phyloP scores from a whole-genome alignment of 768 basidiomycete species.

The Boletus sensibilis region DNA sequence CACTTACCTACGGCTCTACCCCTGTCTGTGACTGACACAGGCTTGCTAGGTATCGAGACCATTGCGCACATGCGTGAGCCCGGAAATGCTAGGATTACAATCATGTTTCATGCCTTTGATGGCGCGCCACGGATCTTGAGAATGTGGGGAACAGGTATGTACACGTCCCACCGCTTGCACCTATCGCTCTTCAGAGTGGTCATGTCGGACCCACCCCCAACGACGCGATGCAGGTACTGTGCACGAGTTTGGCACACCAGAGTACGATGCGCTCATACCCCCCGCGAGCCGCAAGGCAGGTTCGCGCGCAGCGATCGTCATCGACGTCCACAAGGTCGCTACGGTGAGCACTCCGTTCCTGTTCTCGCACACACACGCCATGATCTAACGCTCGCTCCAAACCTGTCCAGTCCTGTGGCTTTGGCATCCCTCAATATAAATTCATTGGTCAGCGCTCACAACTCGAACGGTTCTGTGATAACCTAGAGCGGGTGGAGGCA shows the following conservation, averaged over 20 bases:
- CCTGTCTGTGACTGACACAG: background rate
- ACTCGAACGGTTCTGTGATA: slow-evolving; percentile 45
- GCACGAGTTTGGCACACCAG: slow-evolving; percentile 61
- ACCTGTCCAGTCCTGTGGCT: slow-evolving; percentile 63
- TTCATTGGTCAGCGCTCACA: slow-evolving; percentile 56
- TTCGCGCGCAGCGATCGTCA: slow-evolving; percentile 57
- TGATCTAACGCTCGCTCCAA: background rate
- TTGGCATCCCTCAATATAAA: slow-evolving; percentile 57
- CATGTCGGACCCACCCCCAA: background rate
- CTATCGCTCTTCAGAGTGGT: background rate
- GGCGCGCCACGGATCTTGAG: slow-evolving; percentile 59
- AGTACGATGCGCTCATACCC: slow-evolving; percentile 54
- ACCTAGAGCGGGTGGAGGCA: slow-evolving; percentile 45
- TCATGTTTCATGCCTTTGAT: slow-evolving; percentile 61
- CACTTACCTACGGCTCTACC: background rate
- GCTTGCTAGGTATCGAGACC: slow-evolving; percentile 49
- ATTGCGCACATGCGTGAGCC: slow-evolving; percentile 58
- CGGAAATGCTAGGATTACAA: slow-evolving; percentile 56
- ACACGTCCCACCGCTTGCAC: background rate
- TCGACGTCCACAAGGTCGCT: slow-evolving; percentile 61
- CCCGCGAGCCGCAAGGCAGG: slow-evolving; percentile 48
- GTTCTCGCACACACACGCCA: background rate
- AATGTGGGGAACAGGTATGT: slow-evolving; percentile 56
- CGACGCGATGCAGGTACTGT: slow-evolving; percentile 43
- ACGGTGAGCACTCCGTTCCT: slow-evolving; percentile 32